Conservation (phyloP, 495 filamentous ascomycete species). For the Lophiostoma macrostomum region DNA sequence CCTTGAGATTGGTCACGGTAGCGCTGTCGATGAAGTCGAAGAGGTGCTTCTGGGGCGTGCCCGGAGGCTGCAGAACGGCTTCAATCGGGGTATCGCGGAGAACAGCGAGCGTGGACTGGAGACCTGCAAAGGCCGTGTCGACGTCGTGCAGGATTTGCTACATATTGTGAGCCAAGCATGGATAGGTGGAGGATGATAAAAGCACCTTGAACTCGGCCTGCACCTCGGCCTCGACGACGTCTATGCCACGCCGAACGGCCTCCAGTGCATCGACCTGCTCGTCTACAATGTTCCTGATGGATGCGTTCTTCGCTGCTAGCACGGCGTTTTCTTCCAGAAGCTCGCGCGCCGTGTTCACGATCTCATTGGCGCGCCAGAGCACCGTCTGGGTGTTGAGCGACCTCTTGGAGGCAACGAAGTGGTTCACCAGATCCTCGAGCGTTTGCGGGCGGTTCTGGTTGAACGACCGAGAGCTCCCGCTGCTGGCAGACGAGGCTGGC, state of each 20-base stretch:
- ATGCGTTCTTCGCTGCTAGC: conserved; percentile 71
- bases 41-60: conserved; percentile 66
- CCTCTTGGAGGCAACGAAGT: conserved; percentile 85
- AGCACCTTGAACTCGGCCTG: conserved; percentile 54
- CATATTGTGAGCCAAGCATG: conserved; percentile 2
- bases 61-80: conserved; percentile 63
- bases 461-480: conserved; percentile 21
- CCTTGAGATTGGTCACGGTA: conserved; percentile 65
- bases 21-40: conserved; percentile 89
- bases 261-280: conserved; percentile 69
- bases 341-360: conserved; percentile 71
- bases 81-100: conserved; percentile 73
- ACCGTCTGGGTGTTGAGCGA: conserved; percentile 82
- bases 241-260: conserved; percentile 60
- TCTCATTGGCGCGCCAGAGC: conserved; percentile 82
- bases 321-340: conserved; percentile 78
- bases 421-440: conserved; percentile 71
- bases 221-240: conserved; percentile 51
- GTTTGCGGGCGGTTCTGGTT: conserved; percentile 36
- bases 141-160: conserved; percentile 62
- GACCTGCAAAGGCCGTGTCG: conserved; percentile 68
- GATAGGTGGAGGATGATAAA: conserved; percentile 7
- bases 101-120: conserved; percentile 67
- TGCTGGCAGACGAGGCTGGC: conserved; percentile 29
- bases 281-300: conserved; percentile 67